phyloP scores from a whole-genome alignment of 768 basidiomycete species.

The Holtermanniella nyarrowii region DNA sequence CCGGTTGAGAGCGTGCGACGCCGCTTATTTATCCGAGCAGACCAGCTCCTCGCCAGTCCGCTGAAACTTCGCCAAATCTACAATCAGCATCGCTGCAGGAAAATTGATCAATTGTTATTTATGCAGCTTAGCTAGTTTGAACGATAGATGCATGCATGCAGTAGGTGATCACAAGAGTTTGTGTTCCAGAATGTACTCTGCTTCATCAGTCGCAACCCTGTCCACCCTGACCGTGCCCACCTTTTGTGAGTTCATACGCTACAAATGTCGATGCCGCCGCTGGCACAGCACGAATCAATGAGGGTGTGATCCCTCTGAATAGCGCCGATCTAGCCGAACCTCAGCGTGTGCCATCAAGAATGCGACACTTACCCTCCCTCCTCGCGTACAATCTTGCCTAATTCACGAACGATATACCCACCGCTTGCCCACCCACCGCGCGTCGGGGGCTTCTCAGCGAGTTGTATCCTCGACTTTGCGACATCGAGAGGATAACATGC shows the following conservation, averaged over 20 bases:
- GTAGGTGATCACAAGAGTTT: conserved; percentile 16
- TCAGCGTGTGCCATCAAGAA: conserved; percentile 54
- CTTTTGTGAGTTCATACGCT: conserved; percentile 70
- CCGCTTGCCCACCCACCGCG: conserved; percentile 46
- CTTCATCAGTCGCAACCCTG: not conserved
- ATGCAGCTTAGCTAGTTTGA: no score
- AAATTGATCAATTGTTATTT: no score
- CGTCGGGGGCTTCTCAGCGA: conserved; percentile 60
- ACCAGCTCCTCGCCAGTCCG: no score
- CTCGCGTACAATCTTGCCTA: conserved; percentile 58
- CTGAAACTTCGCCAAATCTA: no score
- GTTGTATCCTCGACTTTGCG: conserved; percentile 80
- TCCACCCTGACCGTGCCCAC: no score
- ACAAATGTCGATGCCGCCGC: conserved; percentile 85
- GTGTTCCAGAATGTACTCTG: conserved; percentile 29
- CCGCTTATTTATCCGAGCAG: no score
- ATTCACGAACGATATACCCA: conserved; percentile 62
- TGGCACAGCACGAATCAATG: conserved; percentile 56
- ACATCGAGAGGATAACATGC: conserved; percentile 88
- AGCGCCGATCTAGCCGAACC: conserved; percentile 45
- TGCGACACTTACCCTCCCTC: conserved; percentile 56
- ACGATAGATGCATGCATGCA: no score
- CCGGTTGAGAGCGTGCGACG: no score
- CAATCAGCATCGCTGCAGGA: no score
- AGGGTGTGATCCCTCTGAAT: conserved; percentile 32